Percentiles rank a stretch among this genome's conserved stretches.
Conservation (phyloP, 768 basidiomycete genomes). For the Holtermannia corniformis region DNA sequence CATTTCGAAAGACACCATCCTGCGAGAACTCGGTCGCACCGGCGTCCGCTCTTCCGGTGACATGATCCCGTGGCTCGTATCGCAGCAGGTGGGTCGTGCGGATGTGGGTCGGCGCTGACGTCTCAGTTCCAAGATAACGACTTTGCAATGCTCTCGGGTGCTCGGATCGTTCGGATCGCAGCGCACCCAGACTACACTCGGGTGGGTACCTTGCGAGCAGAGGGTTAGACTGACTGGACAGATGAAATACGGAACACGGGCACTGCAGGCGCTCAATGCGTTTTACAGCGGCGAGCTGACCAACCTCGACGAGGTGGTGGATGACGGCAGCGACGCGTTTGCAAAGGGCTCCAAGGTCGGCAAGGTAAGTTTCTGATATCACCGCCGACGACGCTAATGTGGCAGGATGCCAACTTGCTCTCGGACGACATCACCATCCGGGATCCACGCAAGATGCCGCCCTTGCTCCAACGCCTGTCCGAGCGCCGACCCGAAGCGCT, state of each 20-base stretch:
- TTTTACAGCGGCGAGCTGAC: constrained; percentile 92
- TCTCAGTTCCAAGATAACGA: constrained; percentile 90
- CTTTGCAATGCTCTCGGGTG: constrained; percentile 85
- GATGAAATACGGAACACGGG: constrained; percentile 96
- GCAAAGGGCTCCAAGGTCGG: constrained; percentile 47
- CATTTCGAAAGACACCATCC: constrained; percentile 71
- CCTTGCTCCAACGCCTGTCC: constrained; percentile 77
- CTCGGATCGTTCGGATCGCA: constrained; percentile 81
- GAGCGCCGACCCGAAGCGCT: constrained; percentile 81
- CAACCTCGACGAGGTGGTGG: constrained; percentile 63
- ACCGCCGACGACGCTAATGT: too few species aligned
- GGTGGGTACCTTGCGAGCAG: constrained; percentile 46
- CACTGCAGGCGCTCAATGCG: constrained; percentile 71
- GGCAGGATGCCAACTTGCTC: constrained; percentile 53
- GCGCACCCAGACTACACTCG: constrained; percentile 91
- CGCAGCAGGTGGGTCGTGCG: constrained; percentile 50
- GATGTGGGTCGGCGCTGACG: constrained; percentile 4
- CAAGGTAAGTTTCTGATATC: constrained; percentile 29
- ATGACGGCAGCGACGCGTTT: constrained; percentile 50
- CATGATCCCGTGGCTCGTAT: constrained; percentile 94
- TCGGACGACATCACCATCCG: constrained; percentile 68
- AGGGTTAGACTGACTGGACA: constrained; percentile 34
- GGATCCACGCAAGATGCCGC: constrained; percentile 70
- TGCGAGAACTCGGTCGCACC: constrained; percentile 66
- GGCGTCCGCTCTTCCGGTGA: constrained; percentile 85